Percentiles rank a stretch among this genome's conserved stretches.
These are phyloP conservation scores for Furcasterigmium sp. DNA, from an alignment of 2,329 filamentous ascomycete species.

Conservation along the genomic window DNA sequence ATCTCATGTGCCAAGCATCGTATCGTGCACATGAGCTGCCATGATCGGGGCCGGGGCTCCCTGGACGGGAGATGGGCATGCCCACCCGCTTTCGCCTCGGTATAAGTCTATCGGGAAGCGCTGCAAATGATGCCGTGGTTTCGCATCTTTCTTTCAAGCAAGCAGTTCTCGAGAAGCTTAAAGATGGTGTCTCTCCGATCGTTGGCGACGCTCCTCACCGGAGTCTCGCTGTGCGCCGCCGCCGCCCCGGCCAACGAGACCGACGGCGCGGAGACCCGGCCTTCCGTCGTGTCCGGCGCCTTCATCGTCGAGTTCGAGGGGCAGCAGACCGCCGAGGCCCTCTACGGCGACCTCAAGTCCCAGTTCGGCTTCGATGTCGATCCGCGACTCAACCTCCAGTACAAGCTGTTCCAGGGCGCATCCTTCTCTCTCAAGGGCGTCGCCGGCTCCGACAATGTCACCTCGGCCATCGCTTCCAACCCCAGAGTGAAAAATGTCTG, in stretches of 20 bases:
- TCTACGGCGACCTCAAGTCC: conserved; percentile 13
- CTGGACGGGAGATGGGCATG: no score
- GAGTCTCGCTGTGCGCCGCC: not conserved
- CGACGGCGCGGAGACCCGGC: not conserved
- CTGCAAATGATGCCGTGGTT: no score
- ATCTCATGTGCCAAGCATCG: no score
- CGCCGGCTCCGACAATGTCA: conserved; percentile 16
- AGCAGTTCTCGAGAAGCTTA: no score
- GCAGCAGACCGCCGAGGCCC: conserved; percentile 7
- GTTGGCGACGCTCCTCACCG: not conserved
- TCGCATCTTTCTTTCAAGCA: no score
- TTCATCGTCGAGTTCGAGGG: conserved; percentile 19
- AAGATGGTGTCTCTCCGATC: not conserved
- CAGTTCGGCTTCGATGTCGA: conserved; percentile 9
- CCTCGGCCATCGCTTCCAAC: conserved; percentile 15
- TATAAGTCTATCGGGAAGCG: no score
- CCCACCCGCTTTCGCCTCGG: no score
- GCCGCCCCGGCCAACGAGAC: not conserved
- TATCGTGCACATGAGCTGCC: no score
- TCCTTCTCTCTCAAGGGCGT: conserved; percentile 19
- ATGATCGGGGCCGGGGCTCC: no score
- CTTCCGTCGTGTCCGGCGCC: conserved; percentile 14
- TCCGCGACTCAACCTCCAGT: conserved; percentile 16
- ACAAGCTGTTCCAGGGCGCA: conserved; percentile 18
- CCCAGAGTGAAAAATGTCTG: conserved; percentile 20